Percentiles rank a stretch among this genome's conserved stretches.
These are phyloP conservation scores for Gossypium turneri DNA, from an alignment of 345 rosid genomes.

Conservation along the genomic window DNA sequence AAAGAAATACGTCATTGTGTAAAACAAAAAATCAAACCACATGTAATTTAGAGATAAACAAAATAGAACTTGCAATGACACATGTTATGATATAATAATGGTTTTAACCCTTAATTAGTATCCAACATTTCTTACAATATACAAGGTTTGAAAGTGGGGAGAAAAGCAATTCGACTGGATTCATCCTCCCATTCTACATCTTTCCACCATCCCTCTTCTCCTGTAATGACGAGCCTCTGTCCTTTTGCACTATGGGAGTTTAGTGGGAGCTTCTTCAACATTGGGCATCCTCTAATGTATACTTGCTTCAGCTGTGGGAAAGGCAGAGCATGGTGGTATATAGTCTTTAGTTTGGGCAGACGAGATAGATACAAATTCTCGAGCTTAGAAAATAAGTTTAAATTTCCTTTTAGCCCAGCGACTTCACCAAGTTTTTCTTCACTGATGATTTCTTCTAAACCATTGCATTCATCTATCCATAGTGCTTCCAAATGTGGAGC, in stretches of 20 bases:
- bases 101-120: background rate
- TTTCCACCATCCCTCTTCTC: background rate
- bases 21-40: too few species aligned
- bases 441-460: background rate
- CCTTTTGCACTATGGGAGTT: background rate
- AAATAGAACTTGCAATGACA: background rate
- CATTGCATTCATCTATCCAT: fast-evolving
- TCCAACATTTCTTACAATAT: too few species aligned
- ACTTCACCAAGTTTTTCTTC: background rate
- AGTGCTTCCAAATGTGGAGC: background rate
- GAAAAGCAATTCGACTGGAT: background rate
- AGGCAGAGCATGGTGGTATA: background rate
- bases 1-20: too few species aligned
- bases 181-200: background rate
- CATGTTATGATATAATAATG: background rate
- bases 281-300: too few species aligned
- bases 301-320: background rate
- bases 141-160: background rate
- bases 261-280: background rate
- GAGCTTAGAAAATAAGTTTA: background rate
- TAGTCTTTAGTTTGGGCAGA: background rate
- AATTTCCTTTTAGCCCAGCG: background rate
- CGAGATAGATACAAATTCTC: fast-evolving
- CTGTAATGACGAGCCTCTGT: background rate
- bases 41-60: background rate